Base-by-base conservation (phyloP, 2,329 filamentous ascomycete species). In the Diaporthe eres region DNA sequence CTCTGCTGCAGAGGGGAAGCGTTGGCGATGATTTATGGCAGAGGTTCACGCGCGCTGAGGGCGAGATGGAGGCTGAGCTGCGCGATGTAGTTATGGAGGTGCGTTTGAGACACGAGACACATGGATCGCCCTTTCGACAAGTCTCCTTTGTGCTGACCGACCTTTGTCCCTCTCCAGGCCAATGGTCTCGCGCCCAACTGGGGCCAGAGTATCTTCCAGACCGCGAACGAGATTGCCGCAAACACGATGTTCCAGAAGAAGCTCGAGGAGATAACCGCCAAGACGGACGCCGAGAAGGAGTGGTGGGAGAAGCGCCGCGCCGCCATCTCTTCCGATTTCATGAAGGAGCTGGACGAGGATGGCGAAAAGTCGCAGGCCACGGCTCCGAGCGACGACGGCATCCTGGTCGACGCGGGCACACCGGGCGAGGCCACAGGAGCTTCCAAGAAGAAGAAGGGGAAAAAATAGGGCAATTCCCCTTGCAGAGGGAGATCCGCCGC, bases 21-120 rank as follows among this genome's bases (percentile, higher is more conserved):
- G 95, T 99, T 2, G 96, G 97, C 19, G 97, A 99, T 83, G 97
- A 99, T 84, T 86, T 99, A 79, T 98, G 95, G 94, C 95, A 98
- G 87, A 90, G 96, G 53, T 98, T 98, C 85, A 86, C 93, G 85
- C 91, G 95, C 70, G 97, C 96, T 0, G 97, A 99, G 90, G 96
- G 97, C 87, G 97, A 99, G 86, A 97, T 98, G 88, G 96, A 99
- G 86, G 95, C 95, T 79, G 97, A 99, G 86, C 89, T 99, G 77
- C 92, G 95, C 80, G 97, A 99, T 85, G 96, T 98, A 34, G 95
- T 98, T 47, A 91, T 92, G 80, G 96, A 98, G 92, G 95, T 97
- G 84, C 77, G 89, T 80, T 61, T 31, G 49, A 25, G 34, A 68
- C 63, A 65, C 22, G 42, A 65, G 28, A 19, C 17, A 47, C 47